Conservation (phyloP, 768 basidiomycete genomes). For the Pisolithus marmoratus region DNA sequence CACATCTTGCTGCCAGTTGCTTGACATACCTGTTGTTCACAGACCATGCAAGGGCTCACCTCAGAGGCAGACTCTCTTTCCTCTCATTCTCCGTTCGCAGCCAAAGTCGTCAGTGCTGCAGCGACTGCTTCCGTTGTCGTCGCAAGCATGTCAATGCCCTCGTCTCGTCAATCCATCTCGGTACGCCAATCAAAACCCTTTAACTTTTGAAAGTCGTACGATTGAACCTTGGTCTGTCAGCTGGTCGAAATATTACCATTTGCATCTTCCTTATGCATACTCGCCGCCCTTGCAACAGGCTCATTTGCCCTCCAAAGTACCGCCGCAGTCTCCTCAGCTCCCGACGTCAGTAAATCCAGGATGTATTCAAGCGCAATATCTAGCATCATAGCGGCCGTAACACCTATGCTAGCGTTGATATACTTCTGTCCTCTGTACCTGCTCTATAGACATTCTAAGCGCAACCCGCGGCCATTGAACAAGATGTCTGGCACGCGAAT, state of each 20-base stretch:
- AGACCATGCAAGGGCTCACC: slow-evolving; percentile 28
- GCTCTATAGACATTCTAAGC: slow-evolving; percentile 41
- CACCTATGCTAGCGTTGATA: slow-evolving; percentile 32
- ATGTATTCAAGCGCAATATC: slow-evolving; percentile 33
- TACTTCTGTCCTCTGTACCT: slow-evolving; percentile 50
- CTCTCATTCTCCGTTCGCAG: slow-evolving; percentile 20
- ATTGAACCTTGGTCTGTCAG: slow-evolving; percentile 15
- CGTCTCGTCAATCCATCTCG: slow-evolving; percentile 24
- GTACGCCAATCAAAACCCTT: slow-evolving; percentile 19
- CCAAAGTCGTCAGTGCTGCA: slow-evolving; percentile 26
- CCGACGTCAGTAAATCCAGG: slow-evolving; percentile 23
- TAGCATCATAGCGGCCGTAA: slow-evolving; percentile 30
- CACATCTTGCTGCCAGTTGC: slow-evolving; percentile 19
- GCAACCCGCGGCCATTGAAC: slow-evolving; percentile 43
- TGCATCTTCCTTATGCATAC: slow-evolving; percentile 29
- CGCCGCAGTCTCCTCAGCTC: slow-evolving; percentile 6
- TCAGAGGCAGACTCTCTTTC: slow-evolving; percentile 20
- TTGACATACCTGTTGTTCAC: slow-evolving; percentile 17
- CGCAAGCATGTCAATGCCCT: slow-evolving; percentile 23
- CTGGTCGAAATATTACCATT: slow-evolving; percentile 35
- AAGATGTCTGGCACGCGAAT: slow-evolving; percentile 42
- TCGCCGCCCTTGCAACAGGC: slow-evolving; percentile 28
- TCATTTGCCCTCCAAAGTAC: slow-evolving; percentile 25
- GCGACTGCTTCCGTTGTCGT: slow-evolving; percentile 27
- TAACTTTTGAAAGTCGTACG: slow-evolving; percentile 4